These are phyloP conservation scores for Priceomyces fermenticarens DNA, from an alignment of 805 yeast genomes.

Conservation along the genomic window DNA sequence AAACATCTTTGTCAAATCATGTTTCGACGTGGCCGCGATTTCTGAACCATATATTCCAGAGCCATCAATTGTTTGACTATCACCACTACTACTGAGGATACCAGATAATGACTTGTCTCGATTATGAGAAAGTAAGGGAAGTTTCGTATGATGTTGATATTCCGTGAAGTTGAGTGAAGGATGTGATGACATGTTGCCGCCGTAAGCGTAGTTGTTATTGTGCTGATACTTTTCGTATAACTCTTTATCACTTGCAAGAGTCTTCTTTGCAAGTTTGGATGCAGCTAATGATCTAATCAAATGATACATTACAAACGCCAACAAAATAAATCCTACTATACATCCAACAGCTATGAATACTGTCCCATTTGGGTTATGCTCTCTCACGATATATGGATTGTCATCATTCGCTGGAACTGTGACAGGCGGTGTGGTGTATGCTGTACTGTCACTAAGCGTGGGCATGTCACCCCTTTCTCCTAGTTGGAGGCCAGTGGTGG, in stretches of 20 bases:
- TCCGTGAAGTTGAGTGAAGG: slow-evolving; percentile 14
- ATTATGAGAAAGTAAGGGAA: slow-evolving; percentile 31
- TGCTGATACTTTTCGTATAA: slow-evolving; percentile 30
- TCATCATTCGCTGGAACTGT: slow-evolving; percentile 55
- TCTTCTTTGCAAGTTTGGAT: slow-evolving; percentile 48
- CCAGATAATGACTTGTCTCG: slow-evolving; percentile 17
- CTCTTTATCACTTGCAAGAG: slow-evolving; percentile 31
- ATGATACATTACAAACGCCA: slow-evolving; percentile 53
- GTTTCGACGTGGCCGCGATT: slow-evolving; percentile 27
- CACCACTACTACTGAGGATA: slow-evolving; percentile 9
- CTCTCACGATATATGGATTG: slow-evolving; percentile 62
- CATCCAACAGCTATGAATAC: slow-evolving; percentile 82
- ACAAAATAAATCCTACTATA: slow-evolving; percentile 55
- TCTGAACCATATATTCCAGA: slow-evolving; percentile 34
- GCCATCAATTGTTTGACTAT: slow-evolving; percentile 27
- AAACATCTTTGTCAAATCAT: slow-evolving; percentile 52
- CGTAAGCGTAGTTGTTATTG: slow-evolving; percentile 29
- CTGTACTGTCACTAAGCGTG: slow-evolving; percentile 5
- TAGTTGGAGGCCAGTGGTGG: neutral
- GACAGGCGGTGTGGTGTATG: slow-evolving; percentile 45
- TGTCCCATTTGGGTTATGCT: slow-evolving; percentile 64
- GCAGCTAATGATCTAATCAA: slow-evolving; percentile 46
- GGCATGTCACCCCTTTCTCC: slow-evolving; percentile 5
- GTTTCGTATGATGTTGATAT: slow-evolving; percentile 21
- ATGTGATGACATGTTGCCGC: slow-evolving; percentile 19